Percentiles rank a stretch among this genome's conserved stretches.
phyloP scores from a whole-genome alignment of 2,329 filamentous ascomycete genomes.

The Epichloe sylvatica region DNA sequence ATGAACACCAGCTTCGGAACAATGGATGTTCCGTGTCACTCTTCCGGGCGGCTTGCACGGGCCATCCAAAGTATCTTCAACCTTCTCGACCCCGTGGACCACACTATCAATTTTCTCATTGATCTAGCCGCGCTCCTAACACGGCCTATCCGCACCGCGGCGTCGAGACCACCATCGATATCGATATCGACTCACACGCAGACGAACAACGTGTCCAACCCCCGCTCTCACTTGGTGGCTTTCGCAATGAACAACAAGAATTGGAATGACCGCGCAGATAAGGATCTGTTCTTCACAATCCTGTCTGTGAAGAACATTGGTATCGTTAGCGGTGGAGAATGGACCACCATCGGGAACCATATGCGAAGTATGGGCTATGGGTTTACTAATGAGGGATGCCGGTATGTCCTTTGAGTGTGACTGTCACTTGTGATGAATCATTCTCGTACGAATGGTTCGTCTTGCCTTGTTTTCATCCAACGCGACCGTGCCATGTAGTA shows the following conservation, averaged over 20 bases:
- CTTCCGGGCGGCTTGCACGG: constrained; percentile 13
- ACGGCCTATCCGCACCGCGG: constrained; percentile 15
- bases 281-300: constrained; percentile 50
- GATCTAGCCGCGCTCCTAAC: constrained; percentile 23
- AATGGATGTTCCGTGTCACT: constrained; percentile 5
- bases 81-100: constrained; percentile 11
- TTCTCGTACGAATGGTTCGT: background rate
- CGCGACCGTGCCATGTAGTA: background rate
- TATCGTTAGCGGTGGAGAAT: constrained; percentile 48
- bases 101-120: constrained; percentile 29
- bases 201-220: constrained; percentile 3
- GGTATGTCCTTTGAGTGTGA: constrained; percentile 29
- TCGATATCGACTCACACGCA: constrained; percentile 7
- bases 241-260: constrained; percentile 39
- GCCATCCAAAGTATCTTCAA: constrained; percentile 11
- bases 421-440: background rate
- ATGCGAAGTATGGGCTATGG: constrained; percentile 46
- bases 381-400: constrained; percentile 51
- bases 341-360: constrained; percentile 46
- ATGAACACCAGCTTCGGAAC: constrained; percentile 1
- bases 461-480: background rate
- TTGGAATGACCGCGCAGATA: constrained; percentile 48
- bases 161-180: constrained; percentile 1
- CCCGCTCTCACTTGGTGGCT: background rate
- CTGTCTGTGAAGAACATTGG: constrained; percentile 49